Base-by-base conservation (phyloP, 1,139 yeast genomes). In the Candida sanyaensis region DNA sequence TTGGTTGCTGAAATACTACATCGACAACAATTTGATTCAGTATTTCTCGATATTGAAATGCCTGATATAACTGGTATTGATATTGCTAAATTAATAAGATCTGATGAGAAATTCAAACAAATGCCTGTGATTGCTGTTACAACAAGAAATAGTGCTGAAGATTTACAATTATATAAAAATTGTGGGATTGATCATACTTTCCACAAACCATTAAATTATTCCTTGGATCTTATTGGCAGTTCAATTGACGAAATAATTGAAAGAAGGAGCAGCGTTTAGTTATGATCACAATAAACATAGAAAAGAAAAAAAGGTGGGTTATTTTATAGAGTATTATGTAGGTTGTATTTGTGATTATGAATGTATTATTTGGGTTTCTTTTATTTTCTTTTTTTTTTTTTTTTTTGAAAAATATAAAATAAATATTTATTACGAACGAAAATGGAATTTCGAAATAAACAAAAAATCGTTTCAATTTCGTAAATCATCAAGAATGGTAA, bases 11-110 rank as follows among this genome's bases (percentile, higher is more conserved):
- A 58, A 10, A 41, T 60, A 30, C 52, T 68, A 4, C 58, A 59
- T 42, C 49, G 48, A n/a, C 58, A 60, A 42, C 49, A 48, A 23
- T 73, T 63, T 50, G 77, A 74, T 50, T 55, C 67, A 42, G 65
- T 73, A 10, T 75, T 75, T 51, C 59, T 75, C 43, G 80, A 75
- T 53, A 75, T 75, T 42, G 80, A 75, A 53, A 75, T 75, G 80
- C 80, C 80, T 2, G 61, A 58, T 6, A 59, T 75, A n/a, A 61
- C 69, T 26, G 80, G 80, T 3, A 58, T 71, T n/a, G 75, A 75
- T 28, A 61, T 75, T 41, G 73, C 77, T 11, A 54, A 54, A 34
- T 50, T 50, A 30, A 62, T 75, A 37, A 59, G 79, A 41, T 38
- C 51, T 29, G 43, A 53, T 29, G 4, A 27, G 8, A 49, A 49